A percentile compares a stretch with the other conserved stretches of the same genome.
Conservation (phyloP, 192 early-diverging fungal species). For the Pilaira anomala region DNA sequence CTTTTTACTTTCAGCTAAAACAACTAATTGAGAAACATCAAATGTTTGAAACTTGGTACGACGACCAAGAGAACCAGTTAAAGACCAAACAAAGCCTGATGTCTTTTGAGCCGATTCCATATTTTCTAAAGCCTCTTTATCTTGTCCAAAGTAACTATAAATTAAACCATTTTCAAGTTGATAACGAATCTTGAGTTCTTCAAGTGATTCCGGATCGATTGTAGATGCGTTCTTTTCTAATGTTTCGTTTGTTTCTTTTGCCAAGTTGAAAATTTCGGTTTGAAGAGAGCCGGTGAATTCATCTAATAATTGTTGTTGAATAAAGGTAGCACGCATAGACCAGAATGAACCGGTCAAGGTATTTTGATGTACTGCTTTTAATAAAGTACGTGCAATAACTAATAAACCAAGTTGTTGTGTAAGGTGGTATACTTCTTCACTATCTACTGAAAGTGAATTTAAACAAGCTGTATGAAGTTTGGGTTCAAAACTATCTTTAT, state of each 20-base stretch:
- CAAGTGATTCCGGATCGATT: slow-evolving; percentile 6
- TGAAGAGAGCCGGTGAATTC: slow-evolving; percentile 60
- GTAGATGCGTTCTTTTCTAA: slow-evolving; percentile 34
- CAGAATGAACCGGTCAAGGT: slow-evolving; percentile 62
- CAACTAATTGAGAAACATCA: slow-evolving; percentile 87
- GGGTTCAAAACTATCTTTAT: slow-evolving; percentile 31
- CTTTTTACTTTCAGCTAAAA: slow-evolving; percentile 76
- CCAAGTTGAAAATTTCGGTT: slow-evolving; percentile 34
- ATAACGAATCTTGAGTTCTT: slow-evolving; percentile 55
- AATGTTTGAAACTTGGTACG: slow-evolving; percentile 91
- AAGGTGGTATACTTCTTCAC: slow-evolving; percentile 83
- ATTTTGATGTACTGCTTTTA: slow-evolving; percentile 26
- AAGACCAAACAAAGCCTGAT: slow-evolving; percentile 77
- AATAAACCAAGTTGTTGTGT: slow-evolving; percentile 68
- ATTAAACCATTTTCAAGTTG: slow-evolving; percentile 79
- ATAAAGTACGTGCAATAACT: slow-evolving; percentile 59
- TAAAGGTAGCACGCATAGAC: slow-evolving; percentile 65
- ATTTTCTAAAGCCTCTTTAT: slow-evolving; percentile 58
- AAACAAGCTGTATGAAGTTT: slow-evolving; percentile 36
- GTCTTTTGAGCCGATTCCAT: slow-evolving; percentile 74
- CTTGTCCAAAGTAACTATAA: slow-evolving; percentile 73
- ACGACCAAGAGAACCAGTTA: slow-evolving; percentile 87
- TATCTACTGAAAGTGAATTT: slow-evolving; percentile 62
- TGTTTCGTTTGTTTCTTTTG: slow-evolving; percentile 10
- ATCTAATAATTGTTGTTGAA: slow-evolving; percentile 71